Evolutionary conservation across 1,139 yeast species (phyloP), one percentile per base, ranked within the genome.

Genomic region (Pichia sp.): DNA sequence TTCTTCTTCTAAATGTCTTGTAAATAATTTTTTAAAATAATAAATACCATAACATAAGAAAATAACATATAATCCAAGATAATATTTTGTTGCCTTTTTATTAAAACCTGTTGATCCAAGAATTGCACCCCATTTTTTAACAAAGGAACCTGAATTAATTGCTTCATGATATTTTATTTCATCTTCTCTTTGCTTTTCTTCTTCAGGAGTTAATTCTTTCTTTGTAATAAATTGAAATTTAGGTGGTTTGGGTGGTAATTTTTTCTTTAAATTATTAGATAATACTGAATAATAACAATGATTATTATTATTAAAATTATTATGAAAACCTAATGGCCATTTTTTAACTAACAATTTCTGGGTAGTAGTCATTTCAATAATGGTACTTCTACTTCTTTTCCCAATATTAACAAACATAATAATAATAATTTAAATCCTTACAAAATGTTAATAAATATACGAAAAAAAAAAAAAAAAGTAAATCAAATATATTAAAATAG

Each of bases 21-120:
- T 67, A 59, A 75, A 83, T 40, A 82, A 63, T 55, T 82, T 86
- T 54, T 80, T 69, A 78, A 84, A 80, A 59, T 80, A 80, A 56
- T 73, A 75, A 51, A 78, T 74, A 47, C 87, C 85, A 44, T 82
- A 77, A 25, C 74, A 69, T 34, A 78, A 62, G 53, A 82, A 73
- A 22, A 74, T 67, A 1, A 70, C 67, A 57, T 84, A 82, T 2
- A 78, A 74, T 28, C 76, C 78, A 32, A 83, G 59, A 54, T 82
- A 78, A 58, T 73, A 79, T 56, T 73, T 73, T 10, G 78, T 73
- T 58, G 74, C 62, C 40, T 67, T 68, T 51, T 67, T 72, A 42
- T 69, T 68, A 51, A 74, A 74, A 25, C 65, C 64, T 39, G 65
- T 67, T 1, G 76, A 64, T 35, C 72, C 63, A 10, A 70, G 62